A percentile compares a stretch with the other conserved stretches of the same genome.
phyloP scores from a whole-genome alignment of 345 rosid genomes.

The Citropsis articulata region DNA sequence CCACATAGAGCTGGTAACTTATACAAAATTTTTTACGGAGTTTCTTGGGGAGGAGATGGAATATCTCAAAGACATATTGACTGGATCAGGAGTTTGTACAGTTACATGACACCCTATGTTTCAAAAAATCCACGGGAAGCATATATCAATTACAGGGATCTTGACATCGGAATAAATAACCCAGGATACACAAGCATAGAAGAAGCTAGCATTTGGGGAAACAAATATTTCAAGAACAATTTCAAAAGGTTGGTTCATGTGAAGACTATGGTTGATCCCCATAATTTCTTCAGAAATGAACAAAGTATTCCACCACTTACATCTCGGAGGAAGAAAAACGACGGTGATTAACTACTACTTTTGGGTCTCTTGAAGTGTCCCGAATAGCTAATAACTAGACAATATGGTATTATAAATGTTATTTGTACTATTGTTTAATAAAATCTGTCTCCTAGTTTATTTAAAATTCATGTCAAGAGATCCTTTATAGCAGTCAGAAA shows the following conservation, averaged over 20 bases:
- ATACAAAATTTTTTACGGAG: slow-evolving; percentile 48
- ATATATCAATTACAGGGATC: slow-evolving; percentile 65
- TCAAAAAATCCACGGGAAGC: slow-evolving; percentile 51
- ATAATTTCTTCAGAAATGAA: slow-evolving; percentile 55
- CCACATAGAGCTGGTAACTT: slow-evolving; percentile 57
- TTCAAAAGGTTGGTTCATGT: slow-evolving; percentile 49
- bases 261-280: slow-evolving; percentile 56
- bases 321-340: neutral
- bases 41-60: too few relatives aligned
- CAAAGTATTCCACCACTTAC: slow-evolving; percentile 59
- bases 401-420: too few relatives aligned
- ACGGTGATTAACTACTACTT: neutral
- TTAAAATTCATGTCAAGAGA: neutral
- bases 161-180: slow-evolving; percentile 55
- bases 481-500: neutral
- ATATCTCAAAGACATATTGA: slow-evolving; percentile 18
- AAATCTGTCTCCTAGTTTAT: neutral
- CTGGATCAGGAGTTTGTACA: slow-evolving; percentile 45
- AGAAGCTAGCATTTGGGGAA: slow-evolving; percentile 46
- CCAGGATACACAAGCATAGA: slow-evolving; percentile 22
- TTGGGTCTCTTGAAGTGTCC: neutral
- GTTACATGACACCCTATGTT: slow-evolving; percentile 56
- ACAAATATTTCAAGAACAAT: slow-evolving; percentile 48
- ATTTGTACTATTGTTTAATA: too few relatives aligned
- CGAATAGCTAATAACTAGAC: too few relatives aligned